Conservation (phyloP, 1,139 yeast species). For the Pichia sp. region DNA sequence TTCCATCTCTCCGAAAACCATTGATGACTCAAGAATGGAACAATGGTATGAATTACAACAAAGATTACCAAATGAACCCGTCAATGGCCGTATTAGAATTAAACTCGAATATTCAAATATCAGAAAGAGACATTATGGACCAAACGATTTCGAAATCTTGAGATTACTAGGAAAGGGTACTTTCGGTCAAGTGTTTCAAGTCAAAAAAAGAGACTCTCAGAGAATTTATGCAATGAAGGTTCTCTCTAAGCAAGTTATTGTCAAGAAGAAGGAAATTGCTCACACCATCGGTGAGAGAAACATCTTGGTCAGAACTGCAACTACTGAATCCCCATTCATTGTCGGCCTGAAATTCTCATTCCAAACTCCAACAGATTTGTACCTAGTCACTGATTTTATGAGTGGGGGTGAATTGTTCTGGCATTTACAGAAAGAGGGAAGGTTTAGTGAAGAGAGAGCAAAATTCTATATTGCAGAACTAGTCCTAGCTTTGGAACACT, state of each 20-base stretch:
- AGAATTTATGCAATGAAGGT: constrained; percentile 97
- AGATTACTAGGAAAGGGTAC: constrained; percentile 93
- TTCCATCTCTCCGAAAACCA: constrained; percentile 60
- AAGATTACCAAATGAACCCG: constrained; percentile 69
- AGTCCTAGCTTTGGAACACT: constrained; percentile 82
- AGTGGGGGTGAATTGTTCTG: constrained; percentile 97
- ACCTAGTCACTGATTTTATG: constrained; percentile 94
- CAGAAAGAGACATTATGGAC: constrained; percentile 74
- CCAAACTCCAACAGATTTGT: constrained; percentile 88
- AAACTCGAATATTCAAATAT: constrained; percentile 68
- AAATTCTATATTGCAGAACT: constrained; percentile 95
- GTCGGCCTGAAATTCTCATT: constrained; percentile 93
- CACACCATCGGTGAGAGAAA: constrained; percentile 97
- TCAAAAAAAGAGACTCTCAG: constrained; percentile 78
- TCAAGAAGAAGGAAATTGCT: constrained; percentile 93
- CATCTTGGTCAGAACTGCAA: constrained; percentile 80
- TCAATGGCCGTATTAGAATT: constrained; percentile 69
- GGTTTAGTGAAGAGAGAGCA: constrained; percentile 88
- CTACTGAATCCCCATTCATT: constrained; percentile 79
- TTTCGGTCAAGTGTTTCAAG: constrained; percentile 96
- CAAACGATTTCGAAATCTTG: constrained; percentile 87
- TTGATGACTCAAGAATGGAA: constrained; percentile 36
- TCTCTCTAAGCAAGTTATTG: constrained; percentile 86
- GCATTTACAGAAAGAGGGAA: constrained; percentile 95
- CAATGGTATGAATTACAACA: constrained; percentile 74